Base-by-base conservation (phyloP, 306 rosid species). In the Comarum palustre region DNA sequence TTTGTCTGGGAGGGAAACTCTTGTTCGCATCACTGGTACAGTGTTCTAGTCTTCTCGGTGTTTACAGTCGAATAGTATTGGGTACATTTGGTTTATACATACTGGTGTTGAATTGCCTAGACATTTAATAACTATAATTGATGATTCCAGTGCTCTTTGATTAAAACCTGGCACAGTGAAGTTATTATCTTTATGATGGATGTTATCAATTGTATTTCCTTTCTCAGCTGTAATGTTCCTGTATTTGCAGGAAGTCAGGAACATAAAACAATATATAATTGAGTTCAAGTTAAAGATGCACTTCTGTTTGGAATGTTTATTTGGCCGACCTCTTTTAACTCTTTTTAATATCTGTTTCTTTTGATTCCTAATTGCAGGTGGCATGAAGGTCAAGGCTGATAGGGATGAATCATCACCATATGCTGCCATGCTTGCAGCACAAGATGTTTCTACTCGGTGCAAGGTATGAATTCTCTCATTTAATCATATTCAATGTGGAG, bases 371-470 rank as follows among this genome's bases (percentile, higher is more conserved):
- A 32, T 41, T 58, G 67, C 65, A 92, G 96, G 96, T 77, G 98
- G 98, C 16, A 92, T 92, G 98, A 92, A 92, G 89, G 96, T 90
- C 66, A 92, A 92, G 43, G 98, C 96, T 20, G 96, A 90, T 70
- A 83, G 96, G 72, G 98, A 92, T 71, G 98, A 92, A 67, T 92
- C 98, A 8, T 90, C 96, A 4, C 98, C 98, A 0, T 92, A 92
- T 72, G 98, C 96, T 12, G 96, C 98, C 51, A 90, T 92, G 98
- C 93, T 92, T 87, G 96, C 96, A 1, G 96, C 98, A 1, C 98
- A 89, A 32, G 98, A 93, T 81, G 97, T 93, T 77, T 82, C 97
- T 69, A 75, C 85, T 17, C 81, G 96, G 66, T 89, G 96, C 93
- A 93, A 90, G 96, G 96, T 92, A 4, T 5, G 59, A 52, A 52